A percentile compares a stretch with the other conserved stretches of the same genome.
Evolutionary conservation across 2,329 filamentous ascomycete genomes (phyloP).

Genomic region (Purpureocillium lavendulum): DNA sequence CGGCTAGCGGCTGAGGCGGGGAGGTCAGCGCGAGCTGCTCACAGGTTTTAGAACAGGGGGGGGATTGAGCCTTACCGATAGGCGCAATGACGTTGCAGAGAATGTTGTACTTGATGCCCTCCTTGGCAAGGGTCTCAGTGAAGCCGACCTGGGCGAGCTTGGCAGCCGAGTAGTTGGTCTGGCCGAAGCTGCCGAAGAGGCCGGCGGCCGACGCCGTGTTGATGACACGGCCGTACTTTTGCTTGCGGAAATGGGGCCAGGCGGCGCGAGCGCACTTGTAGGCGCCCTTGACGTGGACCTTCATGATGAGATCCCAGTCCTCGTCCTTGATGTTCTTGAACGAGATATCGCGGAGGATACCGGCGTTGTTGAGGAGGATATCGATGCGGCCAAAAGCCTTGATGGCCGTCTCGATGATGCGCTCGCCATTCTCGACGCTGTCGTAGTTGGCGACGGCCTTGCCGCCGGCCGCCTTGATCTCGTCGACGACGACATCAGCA

Average conservation of each 20-base stretch:
- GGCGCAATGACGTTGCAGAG: slow-evolving; percentile 90
- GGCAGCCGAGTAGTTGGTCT: slow-evolving; percentile 94
- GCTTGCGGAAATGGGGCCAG: slow-evolving; percentile 96
- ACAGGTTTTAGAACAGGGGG: background rate
- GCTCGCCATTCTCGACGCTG: slow-evolving; percentile 84
- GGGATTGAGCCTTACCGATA: slow-evolving; percentile 43
- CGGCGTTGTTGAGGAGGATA: slow-evolving; percentile 94
- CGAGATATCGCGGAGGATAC: slow-evolving; percentile 87
- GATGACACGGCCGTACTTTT: slow-evolving; percentile 95
- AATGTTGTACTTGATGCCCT: slow-evolving; percentile 97
- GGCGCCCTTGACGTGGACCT: slow-evolving; percentile 84
- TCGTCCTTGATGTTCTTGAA: slow-evolving; percentile 98
- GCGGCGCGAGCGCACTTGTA: slow-evolving; percentile 94
- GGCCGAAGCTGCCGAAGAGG: slow-evolving; percentile 90
- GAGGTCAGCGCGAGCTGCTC: background rate
- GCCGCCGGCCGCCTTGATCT: slow-evolving; percentile 81
- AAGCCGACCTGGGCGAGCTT: slow-evolving; percentile 95
- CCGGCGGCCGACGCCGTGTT: slow-evolving; percentile 96
- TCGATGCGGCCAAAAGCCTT: slow-evolving; percentile 79
- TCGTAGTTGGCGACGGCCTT: slow-evolving; percentile 98
- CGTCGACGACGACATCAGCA: slow-evolving; percentile 73
- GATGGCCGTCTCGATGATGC: slow-evolving; percentile 86
- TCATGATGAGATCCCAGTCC: slow-evolving; percentile 94
- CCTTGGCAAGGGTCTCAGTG: slow-evolving; percentile 95
- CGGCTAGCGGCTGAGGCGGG: slow-evolving; percentile 65